These are phyloP conservation scores for Monosporascus cannonballus DNA, from an alignment of 2,329 filamentous ascomycete genomes.

Conservation along the genomic window DNA sequence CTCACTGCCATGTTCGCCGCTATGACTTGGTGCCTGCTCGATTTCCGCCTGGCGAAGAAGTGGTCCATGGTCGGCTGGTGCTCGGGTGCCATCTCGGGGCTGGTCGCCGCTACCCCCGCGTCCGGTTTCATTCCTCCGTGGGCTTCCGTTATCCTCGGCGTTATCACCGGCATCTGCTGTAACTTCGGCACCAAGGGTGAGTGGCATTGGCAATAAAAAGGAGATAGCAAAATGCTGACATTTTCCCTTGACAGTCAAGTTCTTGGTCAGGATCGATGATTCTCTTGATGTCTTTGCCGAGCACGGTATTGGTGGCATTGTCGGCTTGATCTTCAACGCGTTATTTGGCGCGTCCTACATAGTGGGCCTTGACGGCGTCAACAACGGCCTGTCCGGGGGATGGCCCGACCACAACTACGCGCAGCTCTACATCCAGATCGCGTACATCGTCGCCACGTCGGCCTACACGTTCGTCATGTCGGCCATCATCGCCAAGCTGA, in stretches of 20 bases:
- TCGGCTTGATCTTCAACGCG: constrained; percentile 67
- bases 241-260: constrained; percentile 41
- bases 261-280: constrained; percentile 59
- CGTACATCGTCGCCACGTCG: constrained; percentile 62
- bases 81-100: constrained; percentile 64
- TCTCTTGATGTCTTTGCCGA: constrained; percentile 68
- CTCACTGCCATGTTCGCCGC: constrained; percentile 86
- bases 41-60: constrained; percentile 90
- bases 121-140: constrained; percentile 64
- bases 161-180: constrained; percentile 59
- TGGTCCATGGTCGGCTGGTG: constrained; percentile 80
- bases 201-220: constrained; percentile 4
- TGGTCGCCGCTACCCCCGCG: constrained; percentile 64
- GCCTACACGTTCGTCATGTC: constrained; percentile 70
- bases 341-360: constrained; percentile 65
- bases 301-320: constrained; percentile 63
- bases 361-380: constrained; percentile 71
- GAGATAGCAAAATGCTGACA: neutral
- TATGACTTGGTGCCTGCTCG: constrained; percentile 90
- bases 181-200: constrained; percentile 61
- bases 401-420: constrained; percentile 71
- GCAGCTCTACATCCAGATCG: constrained; percentile 73
- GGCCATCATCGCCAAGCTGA: constrained; percentile 64
- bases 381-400: constrained; percentile 60
- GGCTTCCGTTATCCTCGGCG: constrained; percentile 60